Evolutionary conservation across 257 asterid genomes (phyloP), one percentile per base, ranked within the genome.

Genomic region (Nicotiana paniculata): DNA sequence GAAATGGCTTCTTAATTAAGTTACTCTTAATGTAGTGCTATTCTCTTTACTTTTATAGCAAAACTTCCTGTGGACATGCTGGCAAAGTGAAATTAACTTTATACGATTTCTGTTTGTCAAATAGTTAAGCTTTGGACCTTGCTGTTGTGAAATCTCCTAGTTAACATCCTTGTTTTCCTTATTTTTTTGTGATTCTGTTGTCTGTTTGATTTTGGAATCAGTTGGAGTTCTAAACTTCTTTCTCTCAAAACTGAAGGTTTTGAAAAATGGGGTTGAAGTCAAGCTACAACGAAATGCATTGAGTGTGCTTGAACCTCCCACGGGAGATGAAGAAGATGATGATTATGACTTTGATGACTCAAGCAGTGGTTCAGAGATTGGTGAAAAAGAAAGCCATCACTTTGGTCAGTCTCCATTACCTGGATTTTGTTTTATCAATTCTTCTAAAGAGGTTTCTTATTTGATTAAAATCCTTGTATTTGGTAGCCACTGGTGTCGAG

Each of bases 211-310:
- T 37, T 57, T 12, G 33, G 26, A 39, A 54, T 17, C 24, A 35
- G 21, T 54, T 39, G 8, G 28, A 43, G 51, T 33, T 16, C 9
- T 24, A 11, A 57, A 67, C 48, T 43, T 69, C 1, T 7, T 74
- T 74, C 8, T 74, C 62, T 81, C 77, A 54, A n/a, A 53, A 18
- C 28, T 68, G 39, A 81, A 95, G 99, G 99, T 93, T 69, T 82
- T 95, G 90, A 95, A 92, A 88, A 95, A 95, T 85, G 99, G 99
- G 13, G 95, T 90, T 81, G 99, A 95, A 88, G 99, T 93, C 63
- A 93, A 95, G 88, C 97, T 95, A 83, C 99, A 95, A 84, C 84
- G 98, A 82, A 95, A 95, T 89, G 99, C 99, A 30, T 86, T 95
- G 88, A 93, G 99, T 63, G 98, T 95, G 58, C 78, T 95, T 85